Evolutionary conservation across 768 basidiomycete genomes (phyloP), one percentile per base, ranked within the genome.

Genomic region (Collybiopsis luxurians): DNA sequence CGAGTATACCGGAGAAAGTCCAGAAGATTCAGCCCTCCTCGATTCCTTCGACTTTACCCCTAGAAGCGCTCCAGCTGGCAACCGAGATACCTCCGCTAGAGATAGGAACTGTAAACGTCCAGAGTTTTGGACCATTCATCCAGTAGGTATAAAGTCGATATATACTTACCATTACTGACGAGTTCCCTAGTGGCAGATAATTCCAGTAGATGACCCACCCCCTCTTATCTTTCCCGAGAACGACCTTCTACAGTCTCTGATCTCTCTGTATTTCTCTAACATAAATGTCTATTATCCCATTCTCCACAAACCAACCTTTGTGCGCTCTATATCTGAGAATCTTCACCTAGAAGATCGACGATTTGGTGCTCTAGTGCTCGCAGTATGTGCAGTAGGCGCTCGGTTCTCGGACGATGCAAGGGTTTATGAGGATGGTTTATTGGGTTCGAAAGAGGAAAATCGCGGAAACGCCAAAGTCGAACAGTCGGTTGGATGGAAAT

Each of bases 291-390:
- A 74, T 34, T 56, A 73, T 0, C 80, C 80, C 0, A 64, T 87
- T 2, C 63, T 89, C 10, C 84, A 86, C 59, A 72, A 77, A 0
- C 77, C 77, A 0, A 73, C 74, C 11, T 86, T 87, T 58, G 72
- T 79, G 27, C 64, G 66, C n/a, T 69, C 73, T 40, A 61, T 79
- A 34, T 60, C 60, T 1, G 66, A 73, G 4, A 72, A 74, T 0
- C 60, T 76, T 1, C 77, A 83, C 62, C 53, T 71, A 7, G 67
- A 63, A 3, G 72, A 81, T 40, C 17, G 66, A 0, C 59, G 69
- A 0, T 84, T 87, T 60, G 73, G 71, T 0, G 62, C 69, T 1
- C 69, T 76, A 0, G 79, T 85, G 43, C 69, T 86, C 5, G 67
- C 80, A 11, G 72, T 85, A 0, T 83, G 82, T 62, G 84, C 86